Base-by-base conservation (phyloP, 139 green algal genomes). In the Choricystis sp. region DNA sequence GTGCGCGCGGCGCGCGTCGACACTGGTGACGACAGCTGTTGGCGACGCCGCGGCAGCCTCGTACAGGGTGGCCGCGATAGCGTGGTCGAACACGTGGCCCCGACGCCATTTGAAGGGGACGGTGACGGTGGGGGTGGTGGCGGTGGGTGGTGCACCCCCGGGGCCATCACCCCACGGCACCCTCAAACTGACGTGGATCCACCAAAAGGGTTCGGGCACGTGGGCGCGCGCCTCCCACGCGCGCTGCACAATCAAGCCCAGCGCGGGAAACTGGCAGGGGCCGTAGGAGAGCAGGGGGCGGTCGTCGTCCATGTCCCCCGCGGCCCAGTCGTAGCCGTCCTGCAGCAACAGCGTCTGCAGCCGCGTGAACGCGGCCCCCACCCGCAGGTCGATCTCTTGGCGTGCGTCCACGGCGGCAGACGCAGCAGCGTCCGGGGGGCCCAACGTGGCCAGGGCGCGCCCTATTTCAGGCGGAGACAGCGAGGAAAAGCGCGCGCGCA, bases 261-360 rank as follows among this genome's bases (percentile, higher is more conserved):
- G 80, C 0, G 93, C 98, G 24, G 93, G 93, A 72, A 98, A 98
- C 79, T 98, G 91, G 73, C 90, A 97, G 27, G 90, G 90, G 2
- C 90, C 90, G 77, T 96, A 96, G 75, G 80, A 93, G 48, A 98
- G 72, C 28, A 92, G 31, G 23, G 56, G 56, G 16, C 49, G 66
- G 14, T 76, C 64, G 9, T 71, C 40, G 1, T 3, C 22, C n/a
- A n/a, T n/a, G n/a, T n/a, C n/a, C n/a, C n/a, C n/a, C 21, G 3
- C 63, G 26, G 28, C 52, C 79, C 83, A 89, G 57, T 94, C 78
- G 67, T 94, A 94, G 60, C 81, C 81, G 57, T 82, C 82, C 75
- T 94, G 84, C 58, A 98, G 82, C 52, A 95, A 75, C 61, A 96
- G 69, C 9, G 93, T 97, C 56, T 96, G 90, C 60, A 97, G 90